phyloP scores from a whole-genome alignment of 2,329 filamentous ascomycete genomes.

The Colletotrichum incanum region DNA sequence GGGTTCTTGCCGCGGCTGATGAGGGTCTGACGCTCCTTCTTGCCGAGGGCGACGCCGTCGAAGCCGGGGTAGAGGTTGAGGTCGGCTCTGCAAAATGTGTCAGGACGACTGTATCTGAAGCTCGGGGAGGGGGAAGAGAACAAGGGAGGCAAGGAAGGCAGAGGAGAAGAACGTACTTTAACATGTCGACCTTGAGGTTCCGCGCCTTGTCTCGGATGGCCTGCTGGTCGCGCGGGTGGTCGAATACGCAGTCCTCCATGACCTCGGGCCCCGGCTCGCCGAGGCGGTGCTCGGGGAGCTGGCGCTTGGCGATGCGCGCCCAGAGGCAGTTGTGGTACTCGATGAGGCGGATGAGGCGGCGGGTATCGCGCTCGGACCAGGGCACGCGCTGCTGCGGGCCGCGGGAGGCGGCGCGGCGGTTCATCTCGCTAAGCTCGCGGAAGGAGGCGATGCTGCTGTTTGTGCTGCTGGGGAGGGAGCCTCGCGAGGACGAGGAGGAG shows the following conservation, averaged over 20 bases:
- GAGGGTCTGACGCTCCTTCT: constrained; percentile 64
- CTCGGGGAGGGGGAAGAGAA: neutral
- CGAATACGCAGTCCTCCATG: constrained; percentile 55
- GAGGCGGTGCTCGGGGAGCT: constrained; percentile 38
- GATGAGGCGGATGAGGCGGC: constrained; percentile 60
- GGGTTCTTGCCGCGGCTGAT: constrained; percentile 64
- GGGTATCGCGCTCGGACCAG: constrained; percentile 62
- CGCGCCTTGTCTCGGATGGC: constrained; percentile 72
- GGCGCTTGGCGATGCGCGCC: constrained; percentile 52
- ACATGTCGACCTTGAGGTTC: constrained; percentile 68
- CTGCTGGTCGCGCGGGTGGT: constrained; percentile 66
- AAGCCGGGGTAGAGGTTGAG: constrained; percentile 62
- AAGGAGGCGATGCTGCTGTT: constrained; percentile 50
- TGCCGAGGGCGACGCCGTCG: constrained; percentile 64
- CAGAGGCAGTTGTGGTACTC: constrained; percentile 56
- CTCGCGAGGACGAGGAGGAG: constrained; percentile 45
- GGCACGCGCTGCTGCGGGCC: constrained; percentile 49
- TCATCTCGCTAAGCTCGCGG: constrained; percentile 27
- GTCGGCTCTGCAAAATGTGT: constrained; percentile 52
- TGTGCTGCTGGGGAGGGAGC: constrained; percentile 43
- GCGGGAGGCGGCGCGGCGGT: constrained; percentile 26
- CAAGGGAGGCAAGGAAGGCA: too few relatives aligned
- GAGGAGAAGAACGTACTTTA: constrained; percentile 55
- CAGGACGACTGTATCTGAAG: constrained; percentile 44
- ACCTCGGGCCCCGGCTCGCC: constrained; percentile 17